Evolutionary conservation across 1,284 basidiomycete species (phyloP).

Genomic region (Xerocomus nothofagi): DNA sequence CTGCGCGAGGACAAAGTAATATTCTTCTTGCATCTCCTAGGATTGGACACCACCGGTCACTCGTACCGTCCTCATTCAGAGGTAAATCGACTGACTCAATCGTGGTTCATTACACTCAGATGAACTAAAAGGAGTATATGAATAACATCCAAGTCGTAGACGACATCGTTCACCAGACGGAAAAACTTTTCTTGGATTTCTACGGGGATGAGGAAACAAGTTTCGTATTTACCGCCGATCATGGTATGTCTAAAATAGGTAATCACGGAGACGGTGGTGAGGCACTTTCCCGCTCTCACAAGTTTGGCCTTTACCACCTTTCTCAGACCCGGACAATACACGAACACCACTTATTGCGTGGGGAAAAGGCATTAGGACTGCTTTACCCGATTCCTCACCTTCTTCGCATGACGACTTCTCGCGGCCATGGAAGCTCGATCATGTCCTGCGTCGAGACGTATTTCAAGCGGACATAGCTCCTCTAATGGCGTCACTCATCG

Average conservation of each 20-base stretch:
- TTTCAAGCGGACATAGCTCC: conserved; percentile 85
- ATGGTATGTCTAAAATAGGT: conserved; percentile 88
- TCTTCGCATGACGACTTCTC: conserved; percentile 74
- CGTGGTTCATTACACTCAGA: background rate
- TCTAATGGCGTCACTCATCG: conserved; percentile 76
- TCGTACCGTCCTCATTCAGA: conserved; percentile 83
- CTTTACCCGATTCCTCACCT: conserved; percentile 51
- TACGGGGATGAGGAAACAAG: conserved; percentile 72
- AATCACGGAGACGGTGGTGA: conserved; percentile 89
- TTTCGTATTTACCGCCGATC: conserved; percentile 87
- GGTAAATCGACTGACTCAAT: conserved; percentile 36
- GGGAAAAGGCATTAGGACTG: conserved; percentile 76
- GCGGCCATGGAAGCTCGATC: conserved; percentile 55
- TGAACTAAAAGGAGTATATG: conserved; percentile 71
- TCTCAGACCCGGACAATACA: conserved; percentile 81
- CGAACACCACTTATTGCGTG: conserved; percentile 84
- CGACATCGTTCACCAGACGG: conserved; percentile 68
- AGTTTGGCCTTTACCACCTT: conserved; percentile 8
- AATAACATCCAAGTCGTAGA: conserved; percentile 84
- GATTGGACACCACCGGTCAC: conserved; percentile 87
- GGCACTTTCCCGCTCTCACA: conserved; percentile 18
- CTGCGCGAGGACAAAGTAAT: conserved; percentile 62
- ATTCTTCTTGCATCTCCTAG: conserved; percentile 85
- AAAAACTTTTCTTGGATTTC: conserved; percentile 62
- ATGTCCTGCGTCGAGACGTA: conserved; percentile 67